Evolutionary conservation across 495 filamentous ascomycete species (phyloP), one percentile per base, ranked within the genome.

Genomic region (Schizothecium vesticola): DNA sequence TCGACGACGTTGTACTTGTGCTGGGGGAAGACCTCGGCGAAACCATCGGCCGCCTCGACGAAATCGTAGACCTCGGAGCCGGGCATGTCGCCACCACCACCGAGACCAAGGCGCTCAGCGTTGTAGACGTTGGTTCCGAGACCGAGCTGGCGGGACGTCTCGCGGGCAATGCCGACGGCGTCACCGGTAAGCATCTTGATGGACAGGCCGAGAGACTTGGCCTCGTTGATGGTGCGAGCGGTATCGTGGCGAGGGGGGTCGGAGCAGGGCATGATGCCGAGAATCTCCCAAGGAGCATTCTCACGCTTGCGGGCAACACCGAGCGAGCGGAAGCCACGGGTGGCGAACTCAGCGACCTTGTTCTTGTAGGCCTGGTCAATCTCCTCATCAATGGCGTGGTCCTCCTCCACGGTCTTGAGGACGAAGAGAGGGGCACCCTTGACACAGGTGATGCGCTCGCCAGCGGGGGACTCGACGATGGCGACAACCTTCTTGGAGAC

Each of bases 181-280:
- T 97, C 93, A 84, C 93, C 93, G 78, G 93, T 97, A 82, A 97
- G 88, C 92, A 97, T 97, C 84, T 96, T 97, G 80, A 97, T 92
- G 67, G 88, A 90, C 58, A 97, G 83, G 81, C 93, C 93, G 63
- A 97, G 87, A 66, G 83, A 84, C 83, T 94, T 91, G 73, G 93
- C 93, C 82, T 97, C 93, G 75, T 89, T 87, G 81, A 97, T 91
- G 68, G 93, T 96, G 77, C 91, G 90, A 70, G 91, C 91, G 73
- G 92, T 96, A 78, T 96, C 93, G 81, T 95, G 87, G 74, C 93
- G 91, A 69, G 93, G 93, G 66, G 93, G 93, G 75, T 97, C 93
- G 72, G 86, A 90, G 85, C 92, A 95, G 73, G 93, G 93, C 89
- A 96, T 92, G 75, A 96, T 95, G 74, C 93, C 93, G 70, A 97